These are phyloP conservation scores for Platanthera zijinensis DNA, from an alignment of 106 monocot species.

Conservation along the genomic window DNA sequence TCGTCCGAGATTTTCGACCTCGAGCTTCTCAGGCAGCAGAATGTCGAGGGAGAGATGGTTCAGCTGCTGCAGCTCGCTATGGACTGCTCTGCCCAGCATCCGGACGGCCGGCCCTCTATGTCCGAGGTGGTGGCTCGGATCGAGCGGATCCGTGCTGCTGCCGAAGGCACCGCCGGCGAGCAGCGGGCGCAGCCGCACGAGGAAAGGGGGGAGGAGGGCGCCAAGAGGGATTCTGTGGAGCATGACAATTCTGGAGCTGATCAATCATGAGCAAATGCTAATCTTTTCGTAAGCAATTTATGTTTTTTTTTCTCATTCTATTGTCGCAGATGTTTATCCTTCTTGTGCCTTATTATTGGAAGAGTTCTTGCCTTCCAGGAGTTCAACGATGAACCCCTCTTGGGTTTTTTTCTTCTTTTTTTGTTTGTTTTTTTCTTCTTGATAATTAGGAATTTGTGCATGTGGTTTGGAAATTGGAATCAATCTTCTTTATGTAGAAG, in stretches of 20 bases:
- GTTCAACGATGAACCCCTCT: not conserved
- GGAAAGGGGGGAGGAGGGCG: not conserved
- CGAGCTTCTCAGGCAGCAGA: constrained; percentile 43
- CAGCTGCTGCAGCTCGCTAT: constrained; percentile 71
- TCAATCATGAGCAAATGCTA: not conserved
- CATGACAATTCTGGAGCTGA: not conserved
- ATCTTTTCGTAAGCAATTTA: not conserved
- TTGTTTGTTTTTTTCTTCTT: not conserved
- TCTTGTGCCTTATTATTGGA: not conserved
- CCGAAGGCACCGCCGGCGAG: not conserved
- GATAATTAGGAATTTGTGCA: not conserved
- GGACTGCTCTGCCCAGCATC: constrained; percentile 52
- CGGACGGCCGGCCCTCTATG: constrained; percentile 69
- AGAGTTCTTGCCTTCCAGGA: not conserved
- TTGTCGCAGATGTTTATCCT: not conserved
- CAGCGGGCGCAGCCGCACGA: not conserved
- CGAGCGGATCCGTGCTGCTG: constrained; percentile 31
- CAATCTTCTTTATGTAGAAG: not conserved
- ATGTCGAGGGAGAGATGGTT: constrained; percentile 67
- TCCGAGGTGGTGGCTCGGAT: constrained; percentile 47
- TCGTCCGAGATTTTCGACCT: constrained; percentile 72
- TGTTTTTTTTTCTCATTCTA: not conserved
- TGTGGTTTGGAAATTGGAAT: not conserved
- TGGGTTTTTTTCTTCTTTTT: not conserved
- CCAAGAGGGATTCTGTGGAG: not conserved